Evolutionary conservation across 2,329 filamentous ascomycete genomes (phyloP).

Genomic region (Fusarium newnesense): DNA sequence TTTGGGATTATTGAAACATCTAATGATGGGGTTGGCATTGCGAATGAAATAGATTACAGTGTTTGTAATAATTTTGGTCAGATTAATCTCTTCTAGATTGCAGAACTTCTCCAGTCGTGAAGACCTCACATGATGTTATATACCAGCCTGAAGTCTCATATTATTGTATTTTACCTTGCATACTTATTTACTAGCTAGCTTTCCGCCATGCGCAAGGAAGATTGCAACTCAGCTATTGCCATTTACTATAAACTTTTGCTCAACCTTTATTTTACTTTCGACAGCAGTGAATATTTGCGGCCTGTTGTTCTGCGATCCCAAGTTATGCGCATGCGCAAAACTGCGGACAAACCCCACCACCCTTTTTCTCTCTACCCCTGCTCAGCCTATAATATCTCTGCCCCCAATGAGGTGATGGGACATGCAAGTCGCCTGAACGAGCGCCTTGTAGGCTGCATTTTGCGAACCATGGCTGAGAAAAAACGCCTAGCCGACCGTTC

Average conservation of each 20-base stretch:
- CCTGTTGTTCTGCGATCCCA: not conserved
- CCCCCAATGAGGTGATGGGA: not conserved
- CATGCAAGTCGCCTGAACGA: not conserved
- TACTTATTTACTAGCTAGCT: not conserved
- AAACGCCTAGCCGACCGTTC: not conserved
- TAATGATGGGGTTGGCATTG: not conserved
- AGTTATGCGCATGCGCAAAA: constrained; percentile 9
- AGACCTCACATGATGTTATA: not conserved
- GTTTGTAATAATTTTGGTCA: not conserved
- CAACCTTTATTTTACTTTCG: not conserved
- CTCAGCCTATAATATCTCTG: not conserved
- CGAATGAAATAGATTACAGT: not conserved
- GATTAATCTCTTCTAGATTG: not conserved
- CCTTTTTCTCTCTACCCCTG: not conserved
- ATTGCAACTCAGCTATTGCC: fast-evolving
- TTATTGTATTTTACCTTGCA: not conserved
- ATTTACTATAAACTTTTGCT: not conserved
- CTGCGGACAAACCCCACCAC: not conserved
- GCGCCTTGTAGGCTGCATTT: not conserved
- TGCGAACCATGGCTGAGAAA: not conserved
- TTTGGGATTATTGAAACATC: not conserved
- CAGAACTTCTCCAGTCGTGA: not conserved
- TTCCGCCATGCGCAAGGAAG: not conserved
- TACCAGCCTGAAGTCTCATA: not conserved
- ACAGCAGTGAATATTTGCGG: not conserved